Percentiles rank a stretch among this genome's conserved stretches.
These are phyloP conservation scores for Penicillium psychrofluorescens DNA, from an alignment of 495 filamentous ascomycete genomes.

Conservation along the genomic window DNA sequence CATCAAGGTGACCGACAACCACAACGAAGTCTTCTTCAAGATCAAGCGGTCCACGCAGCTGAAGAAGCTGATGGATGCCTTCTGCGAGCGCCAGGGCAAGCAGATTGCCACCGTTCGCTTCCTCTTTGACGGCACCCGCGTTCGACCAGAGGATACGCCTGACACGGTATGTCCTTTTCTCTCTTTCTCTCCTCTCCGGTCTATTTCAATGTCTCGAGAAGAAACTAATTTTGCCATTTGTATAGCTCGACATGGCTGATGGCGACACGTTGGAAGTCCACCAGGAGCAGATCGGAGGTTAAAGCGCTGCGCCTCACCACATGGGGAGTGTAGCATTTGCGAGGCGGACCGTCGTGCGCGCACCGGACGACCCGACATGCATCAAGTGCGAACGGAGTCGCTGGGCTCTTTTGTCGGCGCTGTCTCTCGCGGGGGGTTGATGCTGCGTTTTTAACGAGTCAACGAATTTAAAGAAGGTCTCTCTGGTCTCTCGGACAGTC, in stretches of 20 bases:
- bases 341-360: neutral
- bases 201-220: neutral
- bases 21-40: conserved; percentile 99
- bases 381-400: neutral
- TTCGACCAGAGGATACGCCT: conserved; percentile 82
- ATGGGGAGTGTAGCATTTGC: too few relatives aligned
- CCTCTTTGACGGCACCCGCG: conserved; percentile 88
- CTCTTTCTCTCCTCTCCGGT: neutral
- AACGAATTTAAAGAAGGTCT: conserved; percentile 8
- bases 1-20: conserved; percentile 99
- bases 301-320: conserved; percentile 12
- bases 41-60: conserved; percentile 96
- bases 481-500: neutral
- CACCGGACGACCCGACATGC: neutral
- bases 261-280: conserved; percentile 97
- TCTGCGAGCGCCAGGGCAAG: conserved; percentile 96
- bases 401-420: neutral
- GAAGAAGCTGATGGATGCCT: conserved; percentile 98
- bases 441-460: conserved; percentile 10
- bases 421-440: conserved; percentile 1
- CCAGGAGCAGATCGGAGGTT: conserved; percentile 92
- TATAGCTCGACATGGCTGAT: conserved; percentile 90
- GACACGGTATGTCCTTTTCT: conserved; percentile 64
- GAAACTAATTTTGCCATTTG: neutral
- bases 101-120: conserved; percentile 77